These are phyloP conservation scores for Tillandsia fasciculata DNA, from an alignment of 176 grass and related monocot species.

Conservation along the genomic window DNA sequence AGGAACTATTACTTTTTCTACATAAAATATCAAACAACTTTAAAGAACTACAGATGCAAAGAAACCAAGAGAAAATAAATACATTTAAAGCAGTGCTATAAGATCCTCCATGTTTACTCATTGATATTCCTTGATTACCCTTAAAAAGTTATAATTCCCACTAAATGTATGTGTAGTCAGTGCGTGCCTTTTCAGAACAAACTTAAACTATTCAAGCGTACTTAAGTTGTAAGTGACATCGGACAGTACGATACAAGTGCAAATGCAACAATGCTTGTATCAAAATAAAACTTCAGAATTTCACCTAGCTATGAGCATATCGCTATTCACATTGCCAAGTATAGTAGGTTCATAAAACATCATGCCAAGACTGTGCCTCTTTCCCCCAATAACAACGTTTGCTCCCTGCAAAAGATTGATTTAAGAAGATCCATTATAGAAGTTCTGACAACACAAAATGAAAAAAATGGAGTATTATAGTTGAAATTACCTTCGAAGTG, in stretches of 20 bases:
- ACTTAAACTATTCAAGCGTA: too few species aligned
- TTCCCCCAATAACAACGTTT: constrained; percentile 73
- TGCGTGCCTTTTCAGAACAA: too few species aligned
- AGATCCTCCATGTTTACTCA: too few species aligned
- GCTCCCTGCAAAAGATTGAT: constrained; percentile 52
- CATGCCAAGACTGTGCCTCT: constrained; percentile 82
- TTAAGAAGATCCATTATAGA: neutral
- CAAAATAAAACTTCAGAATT: constrained; percentile 8
- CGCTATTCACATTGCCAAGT: constrained; percentile 62
- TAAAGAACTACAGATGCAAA: neutral
- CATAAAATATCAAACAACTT: constrained; percentile 12
- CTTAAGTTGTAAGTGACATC: too few species aligned
- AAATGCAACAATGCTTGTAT: too few species aligned
- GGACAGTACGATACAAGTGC: too few species aligned
- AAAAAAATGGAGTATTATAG: neutral
- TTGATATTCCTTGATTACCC: too few species aligned
- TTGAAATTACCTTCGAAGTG: constrained; percentile 60
- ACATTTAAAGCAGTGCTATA: too few species aligned
- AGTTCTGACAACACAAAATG: neutral
- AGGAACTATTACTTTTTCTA: neutral
- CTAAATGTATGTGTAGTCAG: too few species aligned
- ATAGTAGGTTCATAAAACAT: constrained; percentile 96
- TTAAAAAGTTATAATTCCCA: too few species aligned
- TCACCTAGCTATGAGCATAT: constrained; percentile 92
- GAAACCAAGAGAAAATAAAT: neutral